Evolutionary conservation across 495 filamentous ascomycete genomes (phyloP).

Genomic region (Xylaria castorea): DNA sequence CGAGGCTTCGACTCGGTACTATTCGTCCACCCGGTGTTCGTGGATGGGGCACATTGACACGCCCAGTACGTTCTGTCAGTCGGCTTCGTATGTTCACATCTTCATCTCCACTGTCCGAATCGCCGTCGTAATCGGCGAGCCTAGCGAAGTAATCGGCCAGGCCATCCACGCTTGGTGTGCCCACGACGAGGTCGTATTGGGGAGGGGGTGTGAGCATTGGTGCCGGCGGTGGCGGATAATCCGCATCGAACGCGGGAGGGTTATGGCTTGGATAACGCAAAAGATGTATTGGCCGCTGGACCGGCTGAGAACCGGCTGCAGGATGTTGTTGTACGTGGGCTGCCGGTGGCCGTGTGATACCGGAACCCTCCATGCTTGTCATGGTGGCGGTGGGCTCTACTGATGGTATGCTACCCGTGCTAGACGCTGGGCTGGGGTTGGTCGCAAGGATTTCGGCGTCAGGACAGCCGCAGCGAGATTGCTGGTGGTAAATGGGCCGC

Average conservation of each 20-base stretch:
- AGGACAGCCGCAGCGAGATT: conserved; percentile 78
- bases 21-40: conserved; percentile 58
- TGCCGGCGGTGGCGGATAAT: conserved; percentile 80
- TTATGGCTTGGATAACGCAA: conserved; percentile 87
- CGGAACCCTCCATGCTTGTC: conserved; percentile 23
- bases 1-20: conserved; percentile 55
- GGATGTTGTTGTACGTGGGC: conserved; percentile 37
- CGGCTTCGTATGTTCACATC: conserved; percentile 42
- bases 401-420: conserved; percentile 40
- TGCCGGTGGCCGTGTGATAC: conserved; percentile 30
- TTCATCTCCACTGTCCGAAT: conserved; percentile 45
- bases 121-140: conserved; percentile 50
- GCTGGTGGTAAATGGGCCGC: conserved; percentile 43
- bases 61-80: conserved; percentile 49
- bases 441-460: conserved; percentile 63
- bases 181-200: conserved; percentile 84
- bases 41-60: conserved; percentile 63
- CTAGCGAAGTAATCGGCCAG: conserved; percentile 90
- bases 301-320: conserved; percentile 33
- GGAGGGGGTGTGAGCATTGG: conserved; percentile 82
- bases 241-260: conserved; percentile 88
- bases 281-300: conserved; percentile 71
- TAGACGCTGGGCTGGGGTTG: conserved; percentile 42
- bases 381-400: conserved; percentile 21
- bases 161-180: conserved; percentile 75